Conservation (phyloP, 2,329 filamentous ascomycete species). For the Beauveria medogensis region DNA sequence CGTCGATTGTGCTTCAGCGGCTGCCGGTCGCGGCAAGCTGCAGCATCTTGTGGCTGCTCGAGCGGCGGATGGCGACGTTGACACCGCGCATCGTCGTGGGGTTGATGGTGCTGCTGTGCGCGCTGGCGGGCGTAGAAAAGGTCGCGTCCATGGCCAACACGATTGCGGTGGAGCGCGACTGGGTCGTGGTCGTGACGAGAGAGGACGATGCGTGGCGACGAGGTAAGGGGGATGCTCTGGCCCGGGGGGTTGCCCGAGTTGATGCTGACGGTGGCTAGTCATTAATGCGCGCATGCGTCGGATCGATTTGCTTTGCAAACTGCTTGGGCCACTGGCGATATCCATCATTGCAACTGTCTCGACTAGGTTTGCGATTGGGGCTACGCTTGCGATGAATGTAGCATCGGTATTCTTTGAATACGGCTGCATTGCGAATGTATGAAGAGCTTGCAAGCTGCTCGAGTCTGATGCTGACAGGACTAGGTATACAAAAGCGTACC, state of each 20-base stretch:
- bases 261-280: slow-evolving; percentile 19
- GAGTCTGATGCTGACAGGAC: not conserved
- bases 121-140: slow-evolving; percentile 19
- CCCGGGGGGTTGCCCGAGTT: slow-evolving; percentile 17
- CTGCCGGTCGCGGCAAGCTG: slow-evolving; percentile 40
- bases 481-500: slow-evolving; percentile 20
- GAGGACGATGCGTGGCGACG: not conserved
- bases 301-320: slow-evolving; percentile 53
- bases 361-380: slow-evolving; percentile 38
- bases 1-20: slow-evolving; percentile 34
- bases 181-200: slow-evolving; percentile 2
- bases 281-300: slow-evolving; percentile 55
- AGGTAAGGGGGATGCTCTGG: slow-evolving; percentile 15
- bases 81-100: not conserved
- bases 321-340: slow-evolving; percentile 48
- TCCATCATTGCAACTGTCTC: slow-evolving; percentile 42
- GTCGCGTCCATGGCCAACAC: not conserved
- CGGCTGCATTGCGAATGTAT: slow-evolving; percentile 2
- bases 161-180: slow-evolving; percentile 4
- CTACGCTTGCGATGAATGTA: slow-evolving; percentile 40
- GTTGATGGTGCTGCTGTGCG: slow-evolving; percentile 22
- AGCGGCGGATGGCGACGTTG: slow-evolving; percentile 5
- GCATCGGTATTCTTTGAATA: not conserved
- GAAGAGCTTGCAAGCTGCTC: not conserved
- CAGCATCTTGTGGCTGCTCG: slow-evolving; percentile 33